Percentiles rank a stretch among this genome's conserved stretches.
Conservation (phyloP, 768 basidiomycete genomes). For the Trametes villosa region DNA sequence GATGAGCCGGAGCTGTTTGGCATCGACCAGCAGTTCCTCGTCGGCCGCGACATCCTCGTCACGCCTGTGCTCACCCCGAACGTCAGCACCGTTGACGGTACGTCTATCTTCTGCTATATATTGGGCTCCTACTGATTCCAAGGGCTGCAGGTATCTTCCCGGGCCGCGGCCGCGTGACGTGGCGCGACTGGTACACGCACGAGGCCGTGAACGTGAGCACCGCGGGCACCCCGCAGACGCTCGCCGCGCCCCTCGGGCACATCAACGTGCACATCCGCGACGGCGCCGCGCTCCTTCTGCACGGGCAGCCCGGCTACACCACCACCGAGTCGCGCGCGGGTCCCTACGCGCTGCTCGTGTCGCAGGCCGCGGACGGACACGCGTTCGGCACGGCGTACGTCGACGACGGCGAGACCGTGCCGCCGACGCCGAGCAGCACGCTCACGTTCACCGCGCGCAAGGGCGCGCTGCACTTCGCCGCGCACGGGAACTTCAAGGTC, state of each 20-base stretch:
- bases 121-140: no score
- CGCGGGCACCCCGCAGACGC: conserved; percentile 47
- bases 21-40: conserved; percentile 69
- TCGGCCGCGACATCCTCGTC: conserved; percentile 72
- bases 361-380: conserved; percentile 48
- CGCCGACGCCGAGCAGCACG: conserved; percentile 56
- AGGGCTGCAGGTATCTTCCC: conserved; percentile 62
- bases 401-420: conserved; percentile 69
- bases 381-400: conserved; percentile 67
- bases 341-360: conserved; percentile 66
- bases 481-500: conserved; percentile 47
- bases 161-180: conserved; percentile 57
- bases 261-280: conserved; percentile 81
- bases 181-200: conserved; percentile 80
- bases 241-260: conserved; percentile 71
- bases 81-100: conserved; percentile 66
- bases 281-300: conserved; percentile 65
- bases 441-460: conserved; percentile 48
- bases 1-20: conserved; percentile 65
- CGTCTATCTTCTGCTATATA: conserved; percentile 4
- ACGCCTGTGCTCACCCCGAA: conserved; percentile 76
- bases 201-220: conserved; percentile 49
- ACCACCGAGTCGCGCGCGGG: conserved; percentile 65
- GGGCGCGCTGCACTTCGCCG: conserved; percentile 43
- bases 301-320: conserved; percentile 68